These are phyloP conservation scores for Fraxinus excelsior DNA, from an alignment of 257 asterid genomes.

Conservation along the genomic window DNA sequence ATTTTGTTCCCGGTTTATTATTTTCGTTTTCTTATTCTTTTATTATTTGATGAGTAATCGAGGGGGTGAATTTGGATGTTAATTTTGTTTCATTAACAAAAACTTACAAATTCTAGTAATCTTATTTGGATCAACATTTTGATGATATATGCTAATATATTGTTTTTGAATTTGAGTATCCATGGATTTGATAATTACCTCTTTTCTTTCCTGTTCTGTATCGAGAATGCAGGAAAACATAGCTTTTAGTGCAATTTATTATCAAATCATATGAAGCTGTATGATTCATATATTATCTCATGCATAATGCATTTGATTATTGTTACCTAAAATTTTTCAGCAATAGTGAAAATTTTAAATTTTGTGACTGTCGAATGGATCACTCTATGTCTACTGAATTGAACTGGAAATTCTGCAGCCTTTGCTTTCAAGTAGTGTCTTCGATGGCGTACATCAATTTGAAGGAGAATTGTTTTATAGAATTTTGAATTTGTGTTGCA, in stretches of 20 bases:
- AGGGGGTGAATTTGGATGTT: not conserved
- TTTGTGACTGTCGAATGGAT: not conserved
- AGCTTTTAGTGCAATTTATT: not conserved
- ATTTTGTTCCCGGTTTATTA: not conserved
- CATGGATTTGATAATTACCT: not conserved
- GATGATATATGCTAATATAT: not conserved
- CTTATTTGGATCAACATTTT: not conserved
- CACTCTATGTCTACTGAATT: not conserved
- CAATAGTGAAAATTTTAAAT: not conserved
- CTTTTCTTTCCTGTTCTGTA: slow-evolving; percentile 5
- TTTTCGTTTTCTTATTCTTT: not conserved
- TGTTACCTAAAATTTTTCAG: not conserved
- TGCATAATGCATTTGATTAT: not conserved
- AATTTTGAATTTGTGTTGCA: not conserved
- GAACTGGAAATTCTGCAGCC: not conserved
- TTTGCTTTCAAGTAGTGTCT: not conserved
- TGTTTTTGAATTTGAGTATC: not conserved
- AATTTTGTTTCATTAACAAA: not conserved
- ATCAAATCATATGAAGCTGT: not conserved
- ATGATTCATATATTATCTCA: not conserved
- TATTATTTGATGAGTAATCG: not conserved
- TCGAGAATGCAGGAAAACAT: not conserved
- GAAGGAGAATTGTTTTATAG: not conserved
- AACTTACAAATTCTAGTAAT: not conserved
- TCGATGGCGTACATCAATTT: not conserved